A percentile compares a stretch with the other conserved stretches of the same genome.
Evolutionary conservation across 1,284 basidiomycete species (phyloP).

Genomic region (Leccinum pachyderme): DNA sequence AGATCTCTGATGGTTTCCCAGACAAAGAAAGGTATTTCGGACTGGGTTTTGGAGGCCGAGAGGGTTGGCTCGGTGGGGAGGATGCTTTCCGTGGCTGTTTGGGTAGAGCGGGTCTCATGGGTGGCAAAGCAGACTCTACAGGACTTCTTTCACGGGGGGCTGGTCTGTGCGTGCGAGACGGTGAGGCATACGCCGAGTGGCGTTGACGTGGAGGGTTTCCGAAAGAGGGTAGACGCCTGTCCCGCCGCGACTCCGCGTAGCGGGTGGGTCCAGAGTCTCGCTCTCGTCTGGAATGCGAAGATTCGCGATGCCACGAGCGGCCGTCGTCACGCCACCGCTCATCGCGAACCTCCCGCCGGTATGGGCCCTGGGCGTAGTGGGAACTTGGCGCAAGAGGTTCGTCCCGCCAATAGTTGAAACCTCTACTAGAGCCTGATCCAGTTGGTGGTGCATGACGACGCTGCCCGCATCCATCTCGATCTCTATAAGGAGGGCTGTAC

Average conservation of each 20-base stretch:
- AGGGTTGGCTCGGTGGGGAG: conserved; percentile 1
- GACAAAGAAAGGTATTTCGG: conserved; percentile 41
- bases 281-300: conserved; percentile 11
- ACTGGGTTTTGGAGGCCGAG: conserved; percentile 28
- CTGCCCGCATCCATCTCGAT: conserved; percentile 11
- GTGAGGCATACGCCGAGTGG: conserved; percentile 10
- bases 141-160: conserved; percentile 10
- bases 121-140: not conserved
- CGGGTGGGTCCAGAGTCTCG: conserved; percentile 5
- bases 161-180: conserved; percentile 8
- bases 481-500: conserved; percentile 1
- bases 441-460: conserved; percentile 8
- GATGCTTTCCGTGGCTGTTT: conserved; percentile 3
- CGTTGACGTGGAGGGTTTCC: conserved; percentile 4
- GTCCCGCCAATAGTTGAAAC: conserved; percentile 28
- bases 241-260: conserved; percentile 7
- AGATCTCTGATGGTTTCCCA: conserved; percentile 31
- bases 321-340: conserved; percentile 11
- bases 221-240: conserved; percentile 5
- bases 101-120: not conserved
- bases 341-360: conserved; percentile 5
- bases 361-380: not conserved
- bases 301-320: conserved; percentile 9
- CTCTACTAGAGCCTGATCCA: conserved; percentile 1
- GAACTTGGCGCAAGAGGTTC: conserved; percentile 2